Base-by-base conservation (phyloP, 1,284 basidiomycete species). In the Hemileia vastatrix region DNA sequence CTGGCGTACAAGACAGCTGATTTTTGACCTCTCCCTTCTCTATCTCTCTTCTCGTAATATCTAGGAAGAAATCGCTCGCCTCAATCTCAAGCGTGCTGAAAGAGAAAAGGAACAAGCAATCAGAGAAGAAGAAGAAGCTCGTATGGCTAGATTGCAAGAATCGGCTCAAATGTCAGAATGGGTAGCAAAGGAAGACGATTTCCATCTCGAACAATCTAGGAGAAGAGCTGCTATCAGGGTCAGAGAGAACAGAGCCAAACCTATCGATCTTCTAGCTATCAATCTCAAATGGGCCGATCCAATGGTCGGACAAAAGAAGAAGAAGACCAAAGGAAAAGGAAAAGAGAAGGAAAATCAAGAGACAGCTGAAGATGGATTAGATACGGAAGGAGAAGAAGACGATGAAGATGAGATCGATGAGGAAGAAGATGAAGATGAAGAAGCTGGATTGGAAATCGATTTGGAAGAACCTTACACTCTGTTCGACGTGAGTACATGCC, bases 171-270 rank as follows among this genome's bases (percentile, higher is more conserved):
- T 73, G 72, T 64, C 66, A 3, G 71, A 70, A 40, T 75, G 73
- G 73, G 71, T 72, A 3, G 72, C 72, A 2, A 72, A 70, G 53
- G 73, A 75, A 59, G 73, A 75, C 61, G 72, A 75, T 49, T 75
- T 75, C 54, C 64, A 70, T 47, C 67, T 75, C n/a, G 71, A 73
- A 47, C 73, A 75, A 63, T 66, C 71, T 13, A 68, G 71, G 44
- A 65, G 67, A 5, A 61, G 73, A 32, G 72, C 72, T 3, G 66
- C 67, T 18, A 75, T 75, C 52, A 70, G 73, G 9, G 66, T 72
- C 62, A 66, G 70, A 19, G 72, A 74, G 54, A 68, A 71, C 27
- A 67, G 73, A 6, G 73, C 73, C 24, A 70, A 71, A 50, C 73
- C 73, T 3, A 74, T 75, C 56, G 73, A 75, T 33, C 43, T 73